phyloP scores from a whole-genome alignment of 2,329 filamentous ascomycete genomes.

The Thelonectria discophora region DNA sequence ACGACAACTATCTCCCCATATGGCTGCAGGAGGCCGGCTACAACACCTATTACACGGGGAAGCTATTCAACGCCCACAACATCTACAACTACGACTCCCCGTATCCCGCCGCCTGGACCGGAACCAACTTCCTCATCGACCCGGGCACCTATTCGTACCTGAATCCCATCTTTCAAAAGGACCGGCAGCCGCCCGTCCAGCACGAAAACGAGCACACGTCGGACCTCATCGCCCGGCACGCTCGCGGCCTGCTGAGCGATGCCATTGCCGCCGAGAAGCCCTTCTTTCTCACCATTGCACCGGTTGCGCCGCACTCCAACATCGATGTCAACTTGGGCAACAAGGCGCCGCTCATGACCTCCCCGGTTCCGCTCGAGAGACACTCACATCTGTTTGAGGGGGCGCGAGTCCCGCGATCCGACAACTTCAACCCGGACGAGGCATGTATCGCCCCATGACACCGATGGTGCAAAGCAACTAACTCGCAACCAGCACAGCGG shows the following conservation, averaged over 20 bases:
- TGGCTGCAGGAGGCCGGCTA: constrained; percentile 77
- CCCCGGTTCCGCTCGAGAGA: constrained; percentile 65
- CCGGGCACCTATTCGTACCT: constrained; percentile 54
- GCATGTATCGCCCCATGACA: constrained; percentile 44
- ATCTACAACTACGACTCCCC: constrained; percentile 69
- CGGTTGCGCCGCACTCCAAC: constrained; percentile 72
- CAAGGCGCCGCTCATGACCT: constrained; percentile 27
- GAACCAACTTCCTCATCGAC: constrained; percentile 49
- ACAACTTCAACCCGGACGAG: constrained; percentile 72
- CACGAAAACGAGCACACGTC: constrained; percentile 51
- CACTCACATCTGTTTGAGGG: constrained; percentile 70
- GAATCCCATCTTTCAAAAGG: constrained; percentile 58
- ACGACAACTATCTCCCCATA: constrained; percentile 73
- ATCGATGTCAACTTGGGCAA: constrained; percentile 38
- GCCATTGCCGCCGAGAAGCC: constrained; percentile 63
- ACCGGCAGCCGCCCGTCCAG: constrained; percentile 47
- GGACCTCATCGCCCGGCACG: constrained; percentile 68
- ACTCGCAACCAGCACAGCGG: constrained; percentile 36
- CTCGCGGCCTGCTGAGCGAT: constrained; percentile 68
- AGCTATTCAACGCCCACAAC: constrained; percentile 73
- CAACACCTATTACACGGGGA: constrained; percentile 77
- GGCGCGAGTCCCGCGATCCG: constrained; percentile 66
- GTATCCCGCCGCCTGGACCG: constrained; percentile 66
- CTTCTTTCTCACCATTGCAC: constrained; percentile 74
- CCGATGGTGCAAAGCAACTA: neutral